phyloP scores from a whole-genome alignment of 345 rosid species.

The Pelargonium nanum region DNA sequence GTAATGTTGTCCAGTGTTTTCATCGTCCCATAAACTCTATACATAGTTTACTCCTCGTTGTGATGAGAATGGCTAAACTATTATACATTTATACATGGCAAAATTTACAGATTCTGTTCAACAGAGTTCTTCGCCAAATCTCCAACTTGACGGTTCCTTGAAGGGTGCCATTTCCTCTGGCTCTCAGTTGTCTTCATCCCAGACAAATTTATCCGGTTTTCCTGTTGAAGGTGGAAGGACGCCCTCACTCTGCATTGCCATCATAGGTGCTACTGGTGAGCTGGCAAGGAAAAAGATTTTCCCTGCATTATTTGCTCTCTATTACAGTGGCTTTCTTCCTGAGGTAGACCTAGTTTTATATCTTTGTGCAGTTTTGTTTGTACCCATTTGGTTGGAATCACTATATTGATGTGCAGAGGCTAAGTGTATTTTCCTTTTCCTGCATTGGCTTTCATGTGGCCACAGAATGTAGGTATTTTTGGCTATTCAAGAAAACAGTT shows the following conservation, averaged over 20 bases:
- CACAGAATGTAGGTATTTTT: slow-evolving; percentile 54
- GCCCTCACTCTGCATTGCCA: slow-evolving; percentile 59
- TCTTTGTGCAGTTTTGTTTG: not conserved
- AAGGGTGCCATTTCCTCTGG: slow-evolving; percentile 7
- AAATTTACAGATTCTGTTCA: too few species aligned
- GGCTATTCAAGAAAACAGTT: slow-evolving; percentile 69
- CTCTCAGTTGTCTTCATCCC: slow-evolving; percentile 9
- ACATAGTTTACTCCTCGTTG: too few species aligned
- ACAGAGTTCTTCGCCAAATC: slow-evolving; percentile 6
- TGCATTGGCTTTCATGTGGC: slow-evolving; percentile 5
- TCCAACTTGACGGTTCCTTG: slow-evolving; percentile 10
- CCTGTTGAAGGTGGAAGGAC: slow-evolving; percentile 22
- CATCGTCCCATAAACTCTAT: too few species aligned
- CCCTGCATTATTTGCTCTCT: slow-evolving; percentile 68
- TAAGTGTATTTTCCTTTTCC: not conserved
- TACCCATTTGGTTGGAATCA: not conserved
- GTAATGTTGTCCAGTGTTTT: too few species aligned
- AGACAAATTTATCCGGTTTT: slow-evolving; percentile 16
- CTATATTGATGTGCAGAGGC: not conserved
- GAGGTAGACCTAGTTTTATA: slow-evolving; percentile 34
- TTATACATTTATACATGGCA: too few species aligned
- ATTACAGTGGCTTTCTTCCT: slow-evolving; percentile 66
- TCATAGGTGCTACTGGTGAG: slow-evolving; percentile 73
- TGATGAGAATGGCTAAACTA: too few species aligned
- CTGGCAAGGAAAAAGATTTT: slow-evolving; percentile 56